Percentiles rank a stretch among this genome's conserved stretches.
Evolutionary conservation across 2,329 filamentous ascomycete genomes (phyloP).

Genomic region (Microcyclospora tardicrescens): DNA sequence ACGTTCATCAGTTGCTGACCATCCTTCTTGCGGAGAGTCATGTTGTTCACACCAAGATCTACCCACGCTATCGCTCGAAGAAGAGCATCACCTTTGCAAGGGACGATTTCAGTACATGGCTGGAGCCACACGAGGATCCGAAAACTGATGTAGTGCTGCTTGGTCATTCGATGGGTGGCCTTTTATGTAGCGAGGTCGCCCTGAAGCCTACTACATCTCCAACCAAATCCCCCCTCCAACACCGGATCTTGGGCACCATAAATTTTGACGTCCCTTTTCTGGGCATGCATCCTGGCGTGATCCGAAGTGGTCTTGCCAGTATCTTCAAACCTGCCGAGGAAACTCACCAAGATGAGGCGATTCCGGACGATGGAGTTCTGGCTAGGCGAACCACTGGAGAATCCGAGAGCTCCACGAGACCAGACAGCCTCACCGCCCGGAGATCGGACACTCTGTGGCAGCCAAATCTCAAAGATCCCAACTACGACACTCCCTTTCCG

Average conservation of each 20-base stretch:
- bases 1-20: conserved; percentile 65
- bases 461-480: conserved; percentile 35
- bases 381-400: background rate
- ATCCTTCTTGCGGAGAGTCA: conserved; percentile 57
- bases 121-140: conserved; percentile 60
- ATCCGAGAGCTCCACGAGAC: background rate
- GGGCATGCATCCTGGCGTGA: conserved; percentile 77
- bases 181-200: conserved; percentile 67
- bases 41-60: conserved; percentile 74
- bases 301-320: conserved; percentile 68
- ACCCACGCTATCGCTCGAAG: conserved; percentile 67
- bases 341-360: conserved; percentile 13
- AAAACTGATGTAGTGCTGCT: conserved; percentile 69
- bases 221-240: conserved; percentile 41
- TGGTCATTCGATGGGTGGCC: conserved; percentile 82
- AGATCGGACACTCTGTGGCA: conserved; percentile 17
- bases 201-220: conserved; percentile 37
- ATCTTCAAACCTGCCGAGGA: conserved; percentile 48
- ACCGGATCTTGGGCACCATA: conserved; percentile 67
- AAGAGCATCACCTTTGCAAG: conserved; percentile 58
- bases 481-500: conserved; percentile 61
- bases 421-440: background rate
- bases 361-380: background rate
- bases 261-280: conserved; percentile 79
- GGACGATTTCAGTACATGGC: conserved; percentile 74